These are phyloP conservation scores for Termitomyces sp. DNA, from an alignment of 768 basidiomycete genomes.

Conservation along the genomic window DNA sequence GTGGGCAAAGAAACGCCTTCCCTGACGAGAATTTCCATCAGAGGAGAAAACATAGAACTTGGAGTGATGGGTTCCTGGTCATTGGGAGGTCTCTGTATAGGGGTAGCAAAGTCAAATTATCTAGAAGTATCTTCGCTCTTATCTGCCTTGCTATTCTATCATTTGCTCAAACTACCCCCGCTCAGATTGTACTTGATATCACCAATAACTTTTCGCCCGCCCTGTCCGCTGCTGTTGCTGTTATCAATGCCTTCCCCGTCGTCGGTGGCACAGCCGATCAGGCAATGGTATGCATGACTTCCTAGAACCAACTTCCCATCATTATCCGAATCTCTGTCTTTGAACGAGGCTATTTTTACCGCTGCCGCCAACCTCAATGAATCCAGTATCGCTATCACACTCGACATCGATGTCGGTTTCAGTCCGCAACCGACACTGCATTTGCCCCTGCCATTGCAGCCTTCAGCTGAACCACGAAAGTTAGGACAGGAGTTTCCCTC, in stretches of 20 bases:
- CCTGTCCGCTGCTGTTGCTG: slow-evolving; percentile 24
- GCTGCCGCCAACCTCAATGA: slow-evolving; percentile 17
- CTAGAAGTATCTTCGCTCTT: slow-evolving; percentile 23
- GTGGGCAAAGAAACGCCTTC: too few species aligned
- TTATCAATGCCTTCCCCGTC: slow-evolving; percentile 26
- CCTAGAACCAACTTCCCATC: neutral
- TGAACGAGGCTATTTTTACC: slow-evolving; percentile 25
- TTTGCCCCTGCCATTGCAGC: slow-evolving; percentile 19
- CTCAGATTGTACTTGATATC: slow-evolving; percentile 25
- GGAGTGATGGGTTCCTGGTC: too few species aligned
- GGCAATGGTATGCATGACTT: slow-evolving; percentile 21
- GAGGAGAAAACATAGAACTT: too few species aligned
- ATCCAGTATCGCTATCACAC: slow-evolving; percentile 12
- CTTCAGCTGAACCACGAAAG: neutral
- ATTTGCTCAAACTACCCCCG: slow-evolving; percentile 12
- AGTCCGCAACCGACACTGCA: slow-evolving; percentile 9
- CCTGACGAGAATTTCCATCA: too few species aligned
- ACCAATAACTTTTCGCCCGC: slow-evolving; percentile 17
- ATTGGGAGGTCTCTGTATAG: too few species aligned
- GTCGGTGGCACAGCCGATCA: slow-evolving; percentile 17
- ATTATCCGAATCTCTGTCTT: neutral
- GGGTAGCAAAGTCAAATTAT: slow-evolving; percentile 1
- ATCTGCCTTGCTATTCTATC: slow-evolving; percentile 18
- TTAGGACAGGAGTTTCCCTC: neutral
- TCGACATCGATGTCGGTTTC: slow-evolving; percentile 24